Base-by-base conservation (phyloP, 805 yeast genomes). In the Grigorovia transvaalensis region DNA sequence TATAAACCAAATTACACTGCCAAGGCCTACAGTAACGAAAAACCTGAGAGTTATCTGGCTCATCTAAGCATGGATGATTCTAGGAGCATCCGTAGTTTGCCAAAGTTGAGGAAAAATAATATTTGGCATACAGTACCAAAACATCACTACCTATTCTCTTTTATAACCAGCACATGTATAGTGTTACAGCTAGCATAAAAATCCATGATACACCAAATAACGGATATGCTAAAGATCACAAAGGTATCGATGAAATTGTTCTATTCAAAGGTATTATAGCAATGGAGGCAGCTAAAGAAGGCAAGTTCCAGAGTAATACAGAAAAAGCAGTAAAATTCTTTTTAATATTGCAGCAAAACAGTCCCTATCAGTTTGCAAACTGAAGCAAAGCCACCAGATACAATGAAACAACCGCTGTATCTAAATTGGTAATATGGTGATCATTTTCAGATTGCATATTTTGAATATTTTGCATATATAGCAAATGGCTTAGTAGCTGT, bases 51-150 rank as follows among this genome's bases (percentile, higher is more conserved):
- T 79, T 48, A 79, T 76, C 58, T 79, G 84, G 11, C 78, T 79
- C 50, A 73, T 67, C 84, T 84, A 74, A 9, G 80, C 75, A 2
- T 73, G 69, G 15, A 61, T 54, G 56, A 69, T 75, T 51, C 73
- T 63, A 47, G 83, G 82, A 8, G 73, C 70, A 55, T 74, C 75
- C n/a, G 57, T 61, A 9, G 59, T 65, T 59, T 71, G 69, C 82
- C 82, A 80, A 40, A 79, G 59, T 59, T 79, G 84, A 4, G 84
- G 82, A 4, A 81, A 74, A 30, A 79, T 73, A 41, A 79, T 70
- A 56, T 79, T 79, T 9, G 79, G 69, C 48, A 78, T 55, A 52
- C 77, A 68, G 53, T 75, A 79, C 18, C 71, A 70, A n/a, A 71
- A 63, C 75, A 75, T 70, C 29, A 69, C 64, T 54, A 74, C 56